Evolutionary conservation across 108 stramenopile genomes (phyloP).

Genomic region (Craspedostauros australis): DNA sequence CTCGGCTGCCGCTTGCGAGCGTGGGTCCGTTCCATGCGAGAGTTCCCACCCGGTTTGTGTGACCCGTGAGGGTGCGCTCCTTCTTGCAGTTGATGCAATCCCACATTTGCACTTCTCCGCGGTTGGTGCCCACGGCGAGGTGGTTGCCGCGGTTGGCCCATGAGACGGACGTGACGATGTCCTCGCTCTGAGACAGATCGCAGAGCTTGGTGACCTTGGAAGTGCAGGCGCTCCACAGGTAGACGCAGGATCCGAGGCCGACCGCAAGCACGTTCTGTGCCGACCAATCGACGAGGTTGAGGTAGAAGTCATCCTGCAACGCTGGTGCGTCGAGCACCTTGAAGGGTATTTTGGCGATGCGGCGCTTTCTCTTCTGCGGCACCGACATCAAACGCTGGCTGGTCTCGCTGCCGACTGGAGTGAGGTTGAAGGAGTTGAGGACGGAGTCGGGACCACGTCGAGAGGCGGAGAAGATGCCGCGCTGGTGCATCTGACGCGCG

Average conservation of each 20-base stretch:
- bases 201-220: conserved; percentile 90
- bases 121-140: conserved; percentile 85
- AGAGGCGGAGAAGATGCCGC: conserved; percentile 27
- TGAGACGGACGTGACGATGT: conserved; percentile 83
- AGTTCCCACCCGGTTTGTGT: conserved; percentile 87
- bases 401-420: conserved; percentile 49
- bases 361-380: conserved; percentile 61
- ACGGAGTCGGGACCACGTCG: conserved; percentile 36
- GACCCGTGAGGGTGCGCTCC: conserved; percentile 77
- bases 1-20: conserved; percentile 92
- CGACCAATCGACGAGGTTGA: conserved; percentile 97
- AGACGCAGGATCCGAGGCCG: conserved; percentile 91
- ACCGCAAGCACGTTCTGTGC: conserved; percentile 95
- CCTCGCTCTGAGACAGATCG: conserved; percentile 53
- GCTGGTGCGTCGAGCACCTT: conserved; percentile 99
- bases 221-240: conserved; percentile 91
- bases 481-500: conserved; percentile 52
- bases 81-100: conserved; percentile 83
- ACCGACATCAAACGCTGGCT: conserved; percentile 57
- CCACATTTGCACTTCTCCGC: conserved; percentile 92
- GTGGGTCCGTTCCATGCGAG: conserved; percentile 83
- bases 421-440: conserved; percentile 74
- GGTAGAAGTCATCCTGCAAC: conserved; percentile 98
- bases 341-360: conserved; percentile 91
- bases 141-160: conserved; percentile 91